Percentiles rank a stretch among this genome's conserved stretches.
Conservation (phyloP, 192 early-diverging fungal species). For the Rhizoclosmatium sp. region DNA sequence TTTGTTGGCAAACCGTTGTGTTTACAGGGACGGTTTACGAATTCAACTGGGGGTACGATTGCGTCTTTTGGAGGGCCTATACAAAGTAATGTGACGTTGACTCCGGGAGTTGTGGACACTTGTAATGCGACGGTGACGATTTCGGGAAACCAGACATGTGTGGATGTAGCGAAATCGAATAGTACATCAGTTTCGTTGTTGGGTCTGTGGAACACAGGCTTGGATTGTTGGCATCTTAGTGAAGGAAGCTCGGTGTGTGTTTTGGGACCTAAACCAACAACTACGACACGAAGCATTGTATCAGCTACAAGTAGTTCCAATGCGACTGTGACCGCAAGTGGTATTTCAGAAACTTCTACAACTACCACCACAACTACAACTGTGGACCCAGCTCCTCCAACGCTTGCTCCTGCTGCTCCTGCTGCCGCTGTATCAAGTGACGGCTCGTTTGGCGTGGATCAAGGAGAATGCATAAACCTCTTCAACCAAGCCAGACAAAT, state of each 20-base stretch:
- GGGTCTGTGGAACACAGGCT: not conserved
- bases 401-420: too few species aligned
- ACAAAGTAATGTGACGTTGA: not conserved
- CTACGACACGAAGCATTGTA: too few species aligned
- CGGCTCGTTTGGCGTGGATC: not conserved
- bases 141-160: not conserved
- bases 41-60: not conserved
- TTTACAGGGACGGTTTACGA: not conserved
- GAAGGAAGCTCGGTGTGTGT: not conserved
- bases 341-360: too few species aligned
- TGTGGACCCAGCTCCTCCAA: too few species aligned
- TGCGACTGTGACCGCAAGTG: too few species aligned
- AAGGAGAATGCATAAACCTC: not conserved
- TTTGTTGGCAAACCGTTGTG: constrained; percentile 13
- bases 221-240: not conserved
- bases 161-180: not conserved
- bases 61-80: not conserved
- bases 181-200: not conserved
- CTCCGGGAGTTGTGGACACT: not conserved
- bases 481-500: not conserved
- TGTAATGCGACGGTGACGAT: not conserved
- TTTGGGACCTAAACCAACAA: not conserved
- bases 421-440: too few species aligned
- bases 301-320: too few species aligned
- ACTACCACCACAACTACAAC: too few species aligned